phyloP scores from a whole-genome alignment of 495 filamentous ascomycete genomes.

The Parathielavia appendiculata region DNA sequence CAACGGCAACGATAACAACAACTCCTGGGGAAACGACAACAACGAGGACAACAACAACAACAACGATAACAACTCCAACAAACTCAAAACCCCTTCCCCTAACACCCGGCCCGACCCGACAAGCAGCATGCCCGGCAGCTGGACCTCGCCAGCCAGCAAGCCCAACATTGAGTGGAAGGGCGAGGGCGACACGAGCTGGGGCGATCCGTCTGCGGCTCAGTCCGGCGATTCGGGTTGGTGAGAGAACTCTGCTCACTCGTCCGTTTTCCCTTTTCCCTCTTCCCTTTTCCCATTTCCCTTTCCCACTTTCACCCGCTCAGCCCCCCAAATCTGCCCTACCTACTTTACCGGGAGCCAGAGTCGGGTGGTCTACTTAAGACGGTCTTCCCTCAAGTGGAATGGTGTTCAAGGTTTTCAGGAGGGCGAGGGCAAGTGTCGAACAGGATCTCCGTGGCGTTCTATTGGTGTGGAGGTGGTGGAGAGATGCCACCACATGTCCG shows the following conservation, averaged over 20 bases:
- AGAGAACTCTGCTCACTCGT: background rate
- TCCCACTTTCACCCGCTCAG: no score
- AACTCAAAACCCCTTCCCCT: background rate
- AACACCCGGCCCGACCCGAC: background rate
- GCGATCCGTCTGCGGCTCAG: constrained; percentile 3
- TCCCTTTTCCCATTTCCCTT: background rate
- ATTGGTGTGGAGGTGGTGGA: no score
- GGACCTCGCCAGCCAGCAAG: background rate
- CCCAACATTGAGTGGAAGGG: constrained; percentile 1
- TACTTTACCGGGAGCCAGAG: no score
- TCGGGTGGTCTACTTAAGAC: no score
- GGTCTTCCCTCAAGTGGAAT: no score
- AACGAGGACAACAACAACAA: background rate
- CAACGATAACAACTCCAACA: background rate
- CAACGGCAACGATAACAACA: background rate
- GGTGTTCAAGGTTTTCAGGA: no score
- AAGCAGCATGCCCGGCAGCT: constrained; percentile 12
- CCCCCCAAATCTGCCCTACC: no score
- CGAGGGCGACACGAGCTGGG: background rate
- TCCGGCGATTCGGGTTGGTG: background rate
- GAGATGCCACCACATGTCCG: no score
- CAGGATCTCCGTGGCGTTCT: no score
- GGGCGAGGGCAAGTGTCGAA: no score
- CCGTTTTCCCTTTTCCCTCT: background rate
- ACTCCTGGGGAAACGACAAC: background rate